A percentile compares a stretch with the other conserved stretches of the same genome.
These are phyloP conservation scores for Aspergillus fumigatiaffinis DNA, from an alignment of 2,329 filamentous ascomycete genomes.

Conservation along the genomic window DNA sequence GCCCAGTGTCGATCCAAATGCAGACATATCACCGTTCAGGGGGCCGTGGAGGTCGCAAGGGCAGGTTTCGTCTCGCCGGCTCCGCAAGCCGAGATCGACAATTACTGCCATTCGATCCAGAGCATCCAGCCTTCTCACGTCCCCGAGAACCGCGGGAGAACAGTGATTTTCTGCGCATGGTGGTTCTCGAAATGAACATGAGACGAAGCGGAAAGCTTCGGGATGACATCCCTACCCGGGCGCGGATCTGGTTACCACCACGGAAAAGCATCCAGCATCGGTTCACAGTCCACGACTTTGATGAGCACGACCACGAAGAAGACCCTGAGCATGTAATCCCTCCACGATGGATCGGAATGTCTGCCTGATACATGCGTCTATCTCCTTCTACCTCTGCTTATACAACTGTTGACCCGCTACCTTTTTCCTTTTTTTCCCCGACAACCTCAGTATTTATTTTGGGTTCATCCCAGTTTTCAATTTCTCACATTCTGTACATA, in stretches of 20 bases:
- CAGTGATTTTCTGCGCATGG: slow-evolving; percentile 59
- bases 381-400: neutral
- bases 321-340: slow-evolving; percentile 19
- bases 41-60: slow-evolving; percentile 24
- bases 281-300: slow-evolving; percentile 10
- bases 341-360: slow-evolving; percentile 28
- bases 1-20: slow-evolving; percentile 58
- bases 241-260: slow-evolving; percentile 59
- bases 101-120: slow-evolving; percentile 31
- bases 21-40: slow-evolving; percentile 52
- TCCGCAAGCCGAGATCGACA: slow-evolving; percentile 42
- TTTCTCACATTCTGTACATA: slow-evolving; percentile 1
- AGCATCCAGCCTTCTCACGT: slow-evolving; percentile 44
- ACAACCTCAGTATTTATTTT: neutral
- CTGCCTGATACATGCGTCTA: slow-evolving; percentile 8
- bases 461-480: neutral
- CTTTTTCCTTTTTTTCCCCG: neutral
- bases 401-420: neutral
- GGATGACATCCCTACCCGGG: slow-evolving; percentile 50
- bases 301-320: slow-evolving; percentile 16
- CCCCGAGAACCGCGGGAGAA: slow-evolving; percentile 63
- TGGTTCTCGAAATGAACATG: slow-evolving; percentile 67
- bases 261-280: slow-evolving; percentile 33
- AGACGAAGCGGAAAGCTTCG: slow-evolving; percentile 59
- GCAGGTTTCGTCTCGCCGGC: slow-evolving; percentile 36